Percentiles rank a stretch among this genome's conserved stretches.
Evolutionary conservation across 192 early-diverging fungal species (phyloP).

Genomic region (Jimgerdemannia flammicorona): DNA sequence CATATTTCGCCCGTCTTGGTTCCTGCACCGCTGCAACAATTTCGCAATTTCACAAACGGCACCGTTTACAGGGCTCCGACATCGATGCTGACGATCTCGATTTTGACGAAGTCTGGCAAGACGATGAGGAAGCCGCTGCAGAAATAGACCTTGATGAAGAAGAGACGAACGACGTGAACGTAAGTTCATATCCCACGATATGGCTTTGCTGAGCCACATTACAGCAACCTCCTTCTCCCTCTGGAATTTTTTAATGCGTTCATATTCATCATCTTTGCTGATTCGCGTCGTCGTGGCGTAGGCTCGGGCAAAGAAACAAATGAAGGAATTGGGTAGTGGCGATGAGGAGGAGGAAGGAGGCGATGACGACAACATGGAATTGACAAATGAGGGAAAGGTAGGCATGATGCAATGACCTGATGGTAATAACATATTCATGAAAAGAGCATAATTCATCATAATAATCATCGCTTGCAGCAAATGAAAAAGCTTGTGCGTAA

Average conservation of each 20-base stretch:
- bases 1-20: too few species aligned
- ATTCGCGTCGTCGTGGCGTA: neutral
- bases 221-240: too few species aligned
- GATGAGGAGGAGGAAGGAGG: conserved; percentile 24
- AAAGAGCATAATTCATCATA: conserved; percentile 10
- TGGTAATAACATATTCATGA: neutral
- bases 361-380: conserved; percentile 36
- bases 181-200: conserved; percentile 8
- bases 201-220: too few species aligned
- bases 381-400: conserved; percentile 33
- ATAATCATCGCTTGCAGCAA: conserved; percentile 39
- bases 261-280: too few species aligned
- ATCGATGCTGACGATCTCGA: conserved; percentile 66
- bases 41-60: neutral
- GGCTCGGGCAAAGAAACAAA: conserved; percentile 41
- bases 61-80: neutral
- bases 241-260: too few species aligned
- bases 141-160: conserved; percentile 70
- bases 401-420: conserved; percentile 19
- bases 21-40: neutral
- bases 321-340: conserved; percentile 21
- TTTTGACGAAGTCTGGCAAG: conserved; percentile 79
- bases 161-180: conserved; percentile 52
- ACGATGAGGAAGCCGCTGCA: conserved; percentile 72
- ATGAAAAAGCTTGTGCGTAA: conserved; percentile 63